These are phyloP conservation scores for Kingdonia uniflora DNA, from an alignment of 164 flowering plant genomes.

Conservation along the genomic window DNA sequence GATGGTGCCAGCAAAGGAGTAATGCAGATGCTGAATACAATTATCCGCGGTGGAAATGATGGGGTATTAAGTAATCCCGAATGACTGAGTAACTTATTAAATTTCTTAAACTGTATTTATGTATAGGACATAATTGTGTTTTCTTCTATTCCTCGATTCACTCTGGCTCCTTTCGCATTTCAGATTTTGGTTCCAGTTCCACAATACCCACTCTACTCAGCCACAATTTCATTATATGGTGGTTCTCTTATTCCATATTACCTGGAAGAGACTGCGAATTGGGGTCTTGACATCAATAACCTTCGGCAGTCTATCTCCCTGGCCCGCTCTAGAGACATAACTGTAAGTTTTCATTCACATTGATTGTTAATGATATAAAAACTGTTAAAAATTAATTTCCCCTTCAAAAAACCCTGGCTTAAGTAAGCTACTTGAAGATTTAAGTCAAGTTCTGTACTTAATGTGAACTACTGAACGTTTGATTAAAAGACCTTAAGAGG, in stretches of 20 bases:
- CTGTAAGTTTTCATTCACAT: constrained; percentile 39
- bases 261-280: constrained; percentile 92
- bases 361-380: not conserved
- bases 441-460: too few species aligned
- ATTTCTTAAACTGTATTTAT: too few species aligned
- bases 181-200: constrained; percentile 98
- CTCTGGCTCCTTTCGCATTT: constrained; percentile 7
- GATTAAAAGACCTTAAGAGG: too few species aligned
- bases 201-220: constrained; percentile 98
- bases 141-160: not conserved
- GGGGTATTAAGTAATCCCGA: constrained; percentile 49
- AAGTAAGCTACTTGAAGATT: too few species aligned
- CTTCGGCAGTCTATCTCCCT: constrained; percentile 61
- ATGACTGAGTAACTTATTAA: not conserved
- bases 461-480: too few species aligned
- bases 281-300: constrained; percentile 86
- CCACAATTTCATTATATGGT: constrained; percentile 73
- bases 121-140: not conserved
- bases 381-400: too few species aligned
- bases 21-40: constrained; percentile 74
- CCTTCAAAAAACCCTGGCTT: too few species aligned
- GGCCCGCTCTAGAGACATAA: constrained; percentile 72
- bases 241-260: constrained; percentile 95
- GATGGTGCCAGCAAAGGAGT: constrained; percentile 99
- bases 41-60: constrained; percentile 63